These are phyloP conservation scores for Lasiodiplodia theobromae DNA, from an alignment of 2,329 filamentous ascomycete genomes.

Conservation along the genomic window DNA sequence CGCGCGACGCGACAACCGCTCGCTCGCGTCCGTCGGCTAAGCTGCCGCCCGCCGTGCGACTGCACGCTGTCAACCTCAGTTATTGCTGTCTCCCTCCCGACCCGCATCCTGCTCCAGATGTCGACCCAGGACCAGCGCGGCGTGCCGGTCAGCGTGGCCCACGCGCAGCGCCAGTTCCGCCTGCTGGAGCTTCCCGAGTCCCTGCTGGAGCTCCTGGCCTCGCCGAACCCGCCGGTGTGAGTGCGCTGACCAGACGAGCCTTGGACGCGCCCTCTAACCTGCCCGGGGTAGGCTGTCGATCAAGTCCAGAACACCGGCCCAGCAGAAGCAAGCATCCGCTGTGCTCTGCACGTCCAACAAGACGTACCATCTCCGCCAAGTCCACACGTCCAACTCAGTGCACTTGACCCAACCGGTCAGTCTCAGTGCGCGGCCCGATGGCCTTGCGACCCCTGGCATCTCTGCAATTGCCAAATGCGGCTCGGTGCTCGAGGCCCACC, in stretches of 20 bases:
- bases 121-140: conserved; percentile 50
- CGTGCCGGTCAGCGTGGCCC: conserved; percentile 53
- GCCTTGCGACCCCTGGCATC: conserved; percentile 41
- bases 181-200: conserved; percentile 68
- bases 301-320: conserved; percentile 39
- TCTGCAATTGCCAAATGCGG: conserved; percentile 54
- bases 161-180: conserved; percentile 61
- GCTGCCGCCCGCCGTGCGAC: conserved; percentile 33
- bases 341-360: conserved; percentile 66
- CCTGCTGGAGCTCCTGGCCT: conserved; percentile 61
- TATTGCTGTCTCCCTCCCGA: neutral
- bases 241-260: conserved; percentile 32
- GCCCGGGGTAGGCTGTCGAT: conserved; percentile 43
- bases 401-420: conserved; percentile 59
- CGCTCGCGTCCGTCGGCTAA: conserved; percentile 11
- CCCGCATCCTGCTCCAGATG: conserved; percentile 42
- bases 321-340: conserved; percentile 47
- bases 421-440: conserved; percentile 44
- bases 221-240: conserved; percentile 53
- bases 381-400: conserved; percentile 70
- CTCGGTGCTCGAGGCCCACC: conserved; percentile 53
- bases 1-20: conserved; percentile 19
- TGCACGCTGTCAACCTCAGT: conserved; percentile 30
- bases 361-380: conserved; percentile 68
- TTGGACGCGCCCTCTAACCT: conserved; percentile 34